Base-by-base conservation (phyloP, 257 asterid species). In the Nicotiana tabacum region DNA sequence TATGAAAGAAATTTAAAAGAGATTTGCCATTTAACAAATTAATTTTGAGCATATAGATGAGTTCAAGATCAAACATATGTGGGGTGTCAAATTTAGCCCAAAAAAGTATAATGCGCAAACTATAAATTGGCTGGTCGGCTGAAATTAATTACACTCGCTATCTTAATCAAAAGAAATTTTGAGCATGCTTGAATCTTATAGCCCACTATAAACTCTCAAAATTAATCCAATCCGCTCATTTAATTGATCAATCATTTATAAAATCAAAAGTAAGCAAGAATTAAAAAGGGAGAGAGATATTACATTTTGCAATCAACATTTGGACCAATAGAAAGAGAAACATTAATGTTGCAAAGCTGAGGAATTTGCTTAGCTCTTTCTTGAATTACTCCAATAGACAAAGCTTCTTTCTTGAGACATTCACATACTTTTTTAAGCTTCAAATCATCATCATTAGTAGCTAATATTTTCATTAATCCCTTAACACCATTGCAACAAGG, bases 401-500 rank as follows among this genome's bases (percentile, higher is more conserved):
- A 81, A 48, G 21, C 65, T 77, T 66, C 60, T 48, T 62, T 83
- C 57, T 66, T 72, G 78, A 72, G 60, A 51, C 60, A 72, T 72
- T 48, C 64, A 74, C 80, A 74, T 24, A 74, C 4, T 48, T 6
- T 74, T 74, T 74, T 37, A 48, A 74, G 27, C 80, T 74, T 74
- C 16, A 70, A 70, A 4, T 51, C 62, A 15, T 65, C 18, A 16
- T 77, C 37, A 27, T 4, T 39, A 58, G 43, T 77, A 16, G 15
- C 78, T 11, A 74, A 17, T 58, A 6, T 51, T 29, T 66, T 65
- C 66, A 61, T 35, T 12, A 78, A 37, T 10, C 64, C 27, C 15
- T 68, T 29, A 27, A 39, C 80, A 56, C 80, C 83, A 9, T 55
- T 21, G 60, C 86, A 83, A 78, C 86, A 83, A 58, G 46, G 21